Base-by-base conservation (phyloP, 2,329 filamentous ascomycete genomes). In the Tolypocladium sp. region DNA sequence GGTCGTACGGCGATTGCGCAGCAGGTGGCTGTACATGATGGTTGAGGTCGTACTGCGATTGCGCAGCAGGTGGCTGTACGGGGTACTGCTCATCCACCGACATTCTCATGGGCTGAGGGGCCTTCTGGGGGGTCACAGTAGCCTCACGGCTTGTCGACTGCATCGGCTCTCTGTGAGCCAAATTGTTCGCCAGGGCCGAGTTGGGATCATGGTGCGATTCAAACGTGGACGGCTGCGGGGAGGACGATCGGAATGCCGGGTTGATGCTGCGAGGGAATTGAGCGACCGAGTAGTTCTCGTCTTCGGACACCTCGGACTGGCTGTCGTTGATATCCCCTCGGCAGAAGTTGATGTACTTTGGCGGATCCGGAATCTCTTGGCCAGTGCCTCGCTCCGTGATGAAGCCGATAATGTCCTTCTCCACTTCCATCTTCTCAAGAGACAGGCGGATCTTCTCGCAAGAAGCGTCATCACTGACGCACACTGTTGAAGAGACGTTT, bases 321-420 rank as follows among this genome's bases (percentile, higher is more conserved):
- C 84, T 86, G 66, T 99, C 94, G 58, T 87, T 81, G 53, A 88
- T 76, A 71, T 96, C 92, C 20, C 93, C 94, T 13, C 94, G 88
- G 72, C 91, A 95, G 73, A 97, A 99, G 78, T 99, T 97, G 84
- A 99, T 97, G 73, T 97, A 99, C 73, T 92, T 97, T 51, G 94
- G 94, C 30, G 94, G 86, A 72, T 97, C 94, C 1, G 94, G 95
- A 54, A 99, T 99, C 72, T 99, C 95, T 73, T 97, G 93, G 6
- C 94, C 92, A 3, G 94, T 99, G 27, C 93, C 93, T 63, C 77
- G 84, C 55, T 96, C 92, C 63, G 82, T 88, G 75, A 99, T 99
- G 77, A 99, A 99, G 63, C 75, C 79, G 27, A 85, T 77, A 63
- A 99, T 97, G 71, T 99, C 95, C 72, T 93, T 96, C 72, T 97